Conservation (phyloP, 2,329 filamentous ascomycete genomes). For the Hypocreales sp. region DNA sequence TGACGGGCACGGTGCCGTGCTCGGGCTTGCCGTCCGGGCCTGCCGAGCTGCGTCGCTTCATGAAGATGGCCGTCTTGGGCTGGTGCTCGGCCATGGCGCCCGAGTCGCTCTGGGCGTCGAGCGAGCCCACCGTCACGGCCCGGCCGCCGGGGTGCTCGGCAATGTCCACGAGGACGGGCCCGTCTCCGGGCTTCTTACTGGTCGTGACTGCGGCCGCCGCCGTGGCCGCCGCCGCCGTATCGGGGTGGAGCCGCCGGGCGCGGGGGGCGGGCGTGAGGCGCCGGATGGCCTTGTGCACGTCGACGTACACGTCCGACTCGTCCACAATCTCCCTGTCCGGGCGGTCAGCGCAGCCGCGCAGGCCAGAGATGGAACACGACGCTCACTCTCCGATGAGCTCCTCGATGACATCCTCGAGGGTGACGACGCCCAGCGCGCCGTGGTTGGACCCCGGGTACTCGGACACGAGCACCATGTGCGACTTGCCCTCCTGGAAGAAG, state of each 20-base stretch:
- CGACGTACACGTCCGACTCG: constrained; percentile 94
- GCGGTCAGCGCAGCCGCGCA: constrained; percentile 5
- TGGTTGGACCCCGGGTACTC: constrained; percentile 79
- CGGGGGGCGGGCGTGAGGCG: constrained; percentile 75
- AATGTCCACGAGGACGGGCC: constrained; percentile 20
- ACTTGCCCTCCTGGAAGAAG: constrained; percentile 98
- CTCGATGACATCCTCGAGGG: constrained; percentile 94
- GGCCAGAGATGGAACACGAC: neutral
- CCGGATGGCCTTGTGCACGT: constrained; percentile 95
- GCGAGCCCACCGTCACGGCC: constrained; percentile 17
- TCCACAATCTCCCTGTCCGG: constrained; percentile 79
- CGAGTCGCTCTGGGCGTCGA: constrained; percentile 20
- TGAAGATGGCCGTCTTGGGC: constrained; percentile 38
- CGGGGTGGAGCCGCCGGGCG: constrained; percentile 35
- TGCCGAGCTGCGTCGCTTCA: constrained; percentile 42
- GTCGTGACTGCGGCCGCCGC: constrained; percentile 16
- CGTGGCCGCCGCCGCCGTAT: constrained; percentile 2
- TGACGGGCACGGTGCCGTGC: constrained; percentile 33
- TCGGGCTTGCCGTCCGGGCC: constrained; percentile 35
- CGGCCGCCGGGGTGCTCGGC: constrained; percentile 23
- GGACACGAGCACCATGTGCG: constrained; percentile 94
- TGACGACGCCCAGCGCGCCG: constrained; percentile 85
- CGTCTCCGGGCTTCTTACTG: constrained; percentile 14
- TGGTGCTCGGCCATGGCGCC: constrained; percentile 21
- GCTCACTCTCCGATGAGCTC: constrained; percentile 93